Evolutionary conservation across 2,329 filamentous ascomycete genomes (phyloP).

Genomic region (Metarhizium sp.): DNA sequence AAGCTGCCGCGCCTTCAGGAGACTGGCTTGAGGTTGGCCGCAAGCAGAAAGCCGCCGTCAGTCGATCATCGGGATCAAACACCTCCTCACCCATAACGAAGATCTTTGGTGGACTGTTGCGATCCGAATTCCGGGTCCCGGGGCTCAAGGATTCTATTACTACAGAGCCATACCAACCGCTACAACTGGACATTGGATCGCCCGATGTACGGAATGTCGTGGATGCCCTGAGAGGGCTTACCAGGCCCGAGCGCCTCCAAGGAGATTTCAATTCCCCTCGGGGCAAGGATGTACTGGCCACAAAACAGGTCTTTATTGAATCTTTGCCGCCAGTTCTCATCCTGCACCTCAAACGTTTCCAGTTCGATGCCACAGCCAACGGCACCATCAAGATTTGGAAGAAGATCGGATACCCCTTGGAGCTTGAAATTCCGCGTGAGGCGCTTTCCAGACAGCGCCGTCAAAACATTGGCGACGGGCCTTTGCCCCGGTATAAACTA

Average conservation of each 20-base stretch:
- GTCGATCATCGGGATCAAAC: constrained; percentile 71
- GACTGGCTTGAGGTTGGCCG: constrained; percentile 91
- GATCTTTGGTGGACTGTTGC: constrained; percentile 85
- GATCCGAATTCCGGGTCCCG: constrained; percentile 80
- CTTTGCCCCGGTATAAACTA: constrained; percentile 73
- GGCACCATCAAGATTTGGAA: constrained; percentile 98
- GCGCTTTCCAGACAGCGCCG: constrained; percentile 69
- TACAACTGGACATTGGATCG: constrained; percentile 90
- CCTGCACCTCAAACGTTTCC: constrained; percentile 92
- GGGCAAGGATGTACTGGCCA: constrained; percentile 67
- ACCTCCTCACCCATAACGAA: constrained; percentile 79
- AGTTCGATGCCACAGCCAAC: constrained; percentile 72
- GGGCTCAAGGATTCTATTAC: constrained; percentile 88
- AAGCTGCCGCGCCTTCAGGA: constrained; percentile 22
- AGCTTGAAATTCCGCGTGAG: constrained; percentile 87
- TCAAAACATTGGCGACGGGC: constrained; percentile 52
- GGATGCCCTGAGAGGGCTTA: constrained; percentile 80
- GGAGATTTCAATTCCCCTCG: constrained; percentile 75
- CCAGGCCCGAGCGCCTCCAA: constrained; percentile 73
- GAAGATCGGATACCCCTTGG: constrained; percentile 88
- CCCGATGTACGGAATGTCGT: constrained; percentile 82
- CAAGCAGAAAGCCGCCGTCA: constrained; percentile 80
- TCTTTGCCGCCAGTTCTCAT: constrained; percentile 85
- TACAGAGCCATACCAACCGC: constrained; percentile 83
- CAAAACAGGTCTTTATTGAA: constrained; percentile 93